These are phyloP conservation scores for Aspergillus taichungensis DNA, from an alignment of 495 filamentous ascomycete genomes.

Conservation along the genomic window DNA sequence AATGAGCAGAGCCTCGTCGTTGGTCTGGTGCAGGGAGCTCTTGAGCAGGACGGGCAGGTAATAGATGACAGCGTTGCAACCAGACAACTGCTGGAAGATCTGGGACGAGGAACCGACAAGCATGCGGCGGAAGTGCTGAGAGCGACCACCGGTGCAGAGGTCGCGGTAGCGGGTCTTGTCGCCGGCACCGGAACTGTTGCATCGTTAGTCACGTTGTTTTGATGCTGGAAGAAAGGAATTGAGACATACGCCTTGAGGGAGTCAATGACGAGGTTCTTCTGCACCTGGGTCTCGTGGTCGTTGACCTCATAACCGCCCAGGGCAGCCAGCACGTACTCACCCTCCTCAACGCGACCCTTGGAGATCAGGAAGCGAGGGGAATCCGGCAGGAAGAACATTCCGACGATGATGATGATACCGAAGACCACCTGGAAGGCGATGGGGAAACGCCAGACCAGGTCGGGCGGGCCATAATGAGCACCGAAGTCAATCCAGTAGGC, in stretches of 20 bases:
- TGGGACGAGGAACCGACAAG: conserved; percentile 52
- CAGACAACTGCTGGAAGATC: conserved; percentile 71
- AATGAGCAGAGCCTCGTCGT: conserved; percentile 61
- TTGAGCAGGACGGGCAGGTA: conserved; percentile 74
- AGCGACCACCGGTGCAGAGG: conserved; percentile 33
- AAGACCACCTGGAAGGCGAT: conserved; percentile 78
- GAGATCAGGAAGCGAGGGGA: conserved; percentile 69
- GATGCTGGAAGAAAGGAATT: conserved; percentile 1
- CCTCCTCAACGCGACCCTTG: conserved; percentile 59
- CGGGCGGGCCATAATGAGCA: conserved; percentile 54
- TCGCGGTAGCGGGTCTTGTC: conserved; percentile 28
- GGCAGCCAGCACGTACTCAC: conserved; percentile 60
- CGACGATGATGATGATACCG: conserved; percentile 52
- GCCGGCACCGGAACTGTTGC: conserved; percentile 25
- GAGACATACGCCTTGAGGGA: conserved; percentile 59
- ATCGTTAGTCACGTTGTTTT: background rate
- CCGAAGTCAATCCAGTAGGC: conserved; percentile 86
- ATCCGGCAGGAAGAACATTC: conserved; percentile 63
- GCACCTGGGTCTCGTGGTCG: conserved; percentile 44
- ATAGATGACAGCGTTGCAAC: conserved; percentile 81
- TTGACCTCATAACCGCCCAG: conserved; percentile 52
- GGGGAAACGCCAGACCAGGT: conserved; percentile 70
- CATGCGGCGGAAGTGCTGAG: conserved; percentile 42
- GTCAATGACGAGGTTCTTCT: conserved; percentile 65
- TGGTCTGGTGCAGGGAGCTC: conserved; percentile 48